phyloP scores from a whole-genome alignment of 768 basidiomycete genomes.

The Boletus huronensis region DNA sequence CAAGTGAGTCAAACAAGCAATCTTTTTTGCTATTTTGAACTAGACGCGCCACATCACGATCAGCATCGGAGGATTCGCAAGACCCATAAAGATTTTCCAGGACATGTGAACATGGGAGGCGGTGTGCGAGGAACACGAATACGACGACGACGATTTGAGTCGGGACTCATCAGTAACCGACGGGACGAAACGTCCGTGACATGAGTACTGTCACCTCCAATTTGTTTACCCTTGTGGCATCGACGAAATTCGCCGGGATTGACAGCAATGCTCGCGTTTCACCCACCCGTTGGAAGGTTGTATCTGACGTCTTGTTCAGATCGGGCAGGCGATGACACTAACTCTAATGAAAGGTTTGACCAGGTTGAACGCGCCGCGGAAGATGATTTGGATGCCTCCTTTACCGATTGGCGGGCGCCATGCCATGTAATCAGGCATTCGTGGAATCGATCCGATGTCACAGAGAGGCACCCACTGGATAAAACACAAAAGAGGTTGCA shows the following conservation, averaged over 20 bases:
- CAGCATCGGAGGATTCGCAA: background rate
- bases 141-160: background rate
- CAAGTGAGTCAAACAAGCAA: background rate
- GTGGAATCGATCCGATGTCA: background rate
- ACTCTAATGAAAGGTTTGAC: background rate
- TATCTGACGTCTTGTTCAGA: background rate
- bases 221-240: background rate
- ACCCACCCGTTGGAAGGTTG: background rate
- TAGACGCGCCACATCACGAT: background rate
- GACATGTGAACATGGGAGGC: slow-evolving; percentile 3
- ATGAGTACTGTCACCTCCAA: background rate
- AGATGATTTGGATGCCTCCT: background rate
- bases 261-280: slow-evolving; percentile 10
- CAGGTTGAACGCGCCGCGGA: background rate
- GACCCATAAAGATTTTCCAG: background rate
- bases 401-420: background rate
- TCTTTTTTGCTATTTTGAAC: background rate
- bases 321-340: background rate
- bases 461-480: background rate
- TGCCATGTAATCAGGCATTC: background rate
- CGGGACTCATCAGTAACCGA: background rate
- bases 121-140: background rate
- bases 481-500: background rate
- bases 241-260: background rate
- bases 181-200: background rate